These are phyloP conservation scores for Hanseniaspora occidentalis DNA, from an alignment of 805 yeast genomes.

Conservation along the genomic window DNA sequence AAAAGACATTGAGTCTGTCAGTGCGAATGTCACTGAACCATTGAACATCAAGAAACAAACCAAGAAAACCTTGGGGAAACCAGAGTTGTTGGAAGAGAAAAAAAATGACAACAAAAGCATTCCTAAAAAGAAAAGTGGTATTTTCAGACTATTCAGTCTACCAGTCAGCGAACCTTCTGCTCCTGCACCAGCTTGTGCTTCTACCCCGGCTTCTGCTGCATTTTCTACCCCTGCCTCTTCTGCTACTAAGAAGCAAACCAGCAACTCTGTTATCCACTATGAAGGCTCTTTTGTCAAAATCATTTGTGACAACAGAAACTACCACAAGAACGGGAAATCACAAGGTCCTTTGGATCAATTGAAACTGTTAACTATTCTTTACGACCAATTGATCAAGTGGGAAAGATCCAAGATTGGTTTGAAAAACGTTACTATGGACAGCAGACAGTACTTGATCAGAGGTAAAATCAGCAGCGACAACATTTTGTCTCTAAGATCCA, in stretches of 20 bases:
- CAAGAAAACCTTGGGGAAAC: conserved; percentile 9
- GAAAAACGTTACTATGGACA: conserved; percentile 37
- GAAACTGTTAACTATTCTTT: conserved; percentile 54
- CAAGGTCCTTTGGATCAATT: conserved; percentile 11
- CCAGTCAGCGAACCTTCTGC: neutral
- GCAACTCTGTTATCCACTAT: neutral
- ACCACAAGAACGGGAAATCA: neutral
- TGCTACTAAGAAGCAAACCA: neutral
- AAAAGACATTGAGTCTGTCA: conserved; percentile 4
- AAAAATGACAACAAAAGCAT: too few species aligned
- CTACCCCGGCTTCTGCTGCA: neutral
- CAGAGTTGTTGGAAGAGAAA: too few species aligned
- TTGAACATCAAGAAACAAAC: conserved; percentile 7
- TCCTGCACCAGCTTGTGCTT: neutral
- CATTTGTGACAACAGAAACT: conserved; percentile 10
- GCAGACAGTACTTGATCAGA: conserved; percentile 32
- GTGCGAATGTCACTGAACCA: conserved; percentile 6
- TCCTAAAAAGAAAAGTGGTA: conserved; percentile 8
- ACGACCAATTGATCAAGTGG: conserved; percentile 55
- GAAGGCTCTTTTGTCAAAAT: conserved; percentile 3
- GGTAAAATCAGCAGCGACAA: conserved; percentile 54
- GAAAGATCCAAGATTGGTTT: conserved; percentile 45
- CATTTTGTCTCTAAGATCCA: conserved; percentile 48
- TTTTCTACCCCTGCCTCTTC: neutral
- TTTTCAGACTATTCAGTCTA: conserved; percentile 6